Base-by-base conservation (phyloP, 495 filamentous ascomycete species). In the Hypoxylon perforatum region DNA sequence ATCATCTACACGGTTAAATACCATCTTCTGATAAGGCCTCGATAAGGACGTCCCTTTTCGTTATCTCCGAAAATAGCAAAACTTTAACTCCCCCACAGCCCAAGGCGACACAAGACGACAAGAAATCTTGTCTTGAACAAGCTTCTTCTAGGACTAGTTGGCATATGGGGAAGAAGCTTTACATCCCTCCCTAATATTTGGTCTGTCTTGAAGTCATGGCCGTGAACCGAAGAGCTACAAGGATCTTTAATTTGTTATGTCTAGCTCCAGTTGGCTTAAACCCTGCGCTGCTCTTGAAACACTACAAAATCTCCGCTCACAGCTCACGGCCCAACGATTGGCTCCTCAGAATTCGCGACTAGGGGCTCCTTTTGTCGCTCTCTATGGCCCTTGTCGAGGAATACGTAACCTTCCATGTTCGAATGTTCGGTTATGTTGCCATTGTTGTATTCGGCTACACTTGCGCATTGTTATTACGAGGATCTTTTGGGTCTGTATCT, bases 241-340 rank as follows among this genome's bases (percentile, higher is more conserved):
- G 50, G 48, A 51, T 63, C 46, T 36, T 1, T 57, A 21, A 57
- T 55, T 53, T 46, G n/a, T 44, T 25, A 50, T 57, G 30, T 38
- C 49, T 36, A 58, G 21, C 38, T n/a, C n/a, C n/a, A n/a, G n/a
- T n/a, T n/a, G n/a, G n/a, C n/a, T n/a, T 69, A 33, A 56, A 61
- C 65, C 65, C 60, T 63, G 60, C 15, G 65, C 30, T 19, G 65
- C 49, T 69, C 65, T 69, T 61, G 65, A 69, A 69, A 69, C 65
- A 21, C 45, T 11, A 36, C 56, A 25, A 36, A 41, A 49, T 59
- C 21, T 63, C 49, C 44, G n/a, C 59, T 28, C 30, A 50, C 17
- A 10, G n/a, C 59, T 28, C 30, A 50, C 17, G n/a, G 49, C 14
- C 35, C 21, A 36, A 33, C 48, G 33, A 68, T 68, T 63, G 65